phyloP scores from a whole-genome alignment of 164 flowering plant species.

The Santalum album region DNA sequence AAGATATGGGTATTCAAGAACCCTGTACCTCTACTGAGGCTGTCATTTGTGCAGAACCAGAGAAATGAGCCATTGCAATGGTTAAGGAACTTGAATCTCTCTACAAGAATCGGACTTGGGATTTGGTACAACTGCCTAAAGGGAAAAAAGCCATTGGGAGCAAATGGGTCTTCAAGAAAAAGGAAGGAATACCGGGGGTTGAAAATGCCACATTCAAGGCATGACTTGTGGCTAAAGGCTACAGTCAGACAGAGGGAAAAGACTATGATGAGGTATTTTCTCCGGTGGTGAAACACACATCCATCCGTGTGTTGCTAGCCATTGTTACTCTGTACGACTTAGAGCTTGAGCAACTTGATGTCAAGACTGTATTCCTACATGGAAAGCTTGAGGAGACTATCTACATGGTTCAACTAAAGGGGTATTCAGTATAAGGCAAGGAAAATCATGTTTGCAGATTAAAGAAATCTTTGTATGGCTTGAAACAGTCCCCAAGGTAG shows the following conservation, averaged over 20 bases:
- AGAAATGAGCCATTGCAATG: neutral
- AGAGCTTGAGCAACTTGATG: no score
- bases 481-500: no score
- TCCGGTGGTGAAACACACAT: neutral
- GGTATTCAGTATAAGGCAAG: no score
- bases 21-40: neutral
- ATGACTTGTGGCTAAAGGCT: neutral
- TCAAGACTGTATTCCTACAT: no score
- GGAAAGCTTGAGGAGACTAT: no score
- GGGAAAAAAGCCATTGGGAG: neutral
- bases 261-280: neutral
- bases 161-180: conserved; percentile 3
- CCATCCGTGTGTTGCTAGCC: no score
- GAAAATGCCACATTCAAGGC: neutral
- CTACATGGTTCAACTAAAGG: no score
- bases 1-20: neutral
- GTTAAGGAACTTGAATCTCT: neutral
- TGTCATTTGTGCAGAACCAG: neutral
- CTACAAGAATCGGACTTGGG: neutral
- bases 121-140: neutral
- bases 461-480: no score
- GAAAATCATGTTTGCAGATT: no score
- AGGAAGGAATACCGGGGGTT: conserved; percentile 2
- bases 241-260: neutral
- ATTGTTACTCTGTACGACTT: no score